Evolutionary conservation across 2,329 filamentous ascomycete species (phyloP).

Genomic region (Davidsoniella virescens): DNA sequence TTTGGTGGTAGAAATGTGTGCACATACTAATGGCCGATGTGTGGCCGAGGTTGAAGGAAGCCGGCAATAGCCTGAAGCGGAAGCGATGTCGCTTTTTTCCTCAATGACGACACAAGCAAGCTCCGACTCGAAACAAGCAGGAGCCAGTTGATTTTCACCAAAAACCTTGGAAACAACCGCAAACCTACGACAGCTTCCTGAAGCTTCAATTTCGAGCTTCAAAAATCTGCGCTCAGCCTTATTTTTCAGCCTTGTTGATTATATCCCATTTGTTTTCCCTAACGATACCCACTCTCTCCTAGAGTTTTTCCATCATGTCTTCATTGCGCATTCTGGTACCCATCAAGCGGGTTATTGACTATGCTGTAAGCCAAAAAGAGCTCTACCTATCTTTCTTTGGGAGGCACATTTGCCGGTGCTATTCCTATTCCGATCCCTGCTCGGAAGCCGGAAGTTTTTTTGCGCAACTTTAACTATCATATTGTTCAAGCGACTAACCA

Average conservation of each 20-base stretch:
- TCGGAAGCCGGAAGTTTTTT: too few species aligned
- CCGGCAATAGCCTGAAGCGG: constrained; percentile 7
- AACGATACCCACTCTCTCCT: background rate
- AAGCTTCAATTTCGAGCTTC: background rate
- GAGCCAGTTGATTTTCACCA: background rate
- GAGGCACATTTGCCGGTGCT: background rate
- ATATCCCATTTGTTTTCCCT: background rate
- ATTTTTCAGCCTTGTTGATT: background rate
- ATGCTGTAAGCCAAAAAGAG: constrained; percentile 43
- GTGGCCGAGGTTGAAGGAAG: constrained; percentile 8
- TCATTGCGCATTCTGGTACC: constrained; percentile 61
- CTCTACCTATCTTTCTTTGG: background rate
- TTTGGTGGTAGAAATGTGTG: background rate
- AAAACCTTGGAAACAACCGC: background rate
- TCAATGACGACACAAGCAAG: constrained; percentile 8
- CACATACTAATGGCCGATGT: constrained; percentile 2
- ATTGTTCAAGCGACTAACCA: too few species aligned
- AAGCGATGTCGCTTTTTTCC: constrained; percentile 13
- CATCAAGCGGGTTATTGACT: constrained; percentile 75
- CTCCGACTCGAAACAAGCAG: background rate
- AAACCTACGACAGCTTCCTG: background rate
- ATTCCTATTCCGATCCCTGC: background rate
- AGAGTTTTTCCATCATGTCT: constrained; percentile 30
- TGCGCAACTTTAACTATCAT: too few species aligned
- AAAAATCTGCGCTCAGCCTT: background rate